These are phyloP conservation scores for Pestalotiopsis sp. DNA, from an alignment of 2,329 filamentous ascomycete species.

Conservation along the genomic window DNA sequence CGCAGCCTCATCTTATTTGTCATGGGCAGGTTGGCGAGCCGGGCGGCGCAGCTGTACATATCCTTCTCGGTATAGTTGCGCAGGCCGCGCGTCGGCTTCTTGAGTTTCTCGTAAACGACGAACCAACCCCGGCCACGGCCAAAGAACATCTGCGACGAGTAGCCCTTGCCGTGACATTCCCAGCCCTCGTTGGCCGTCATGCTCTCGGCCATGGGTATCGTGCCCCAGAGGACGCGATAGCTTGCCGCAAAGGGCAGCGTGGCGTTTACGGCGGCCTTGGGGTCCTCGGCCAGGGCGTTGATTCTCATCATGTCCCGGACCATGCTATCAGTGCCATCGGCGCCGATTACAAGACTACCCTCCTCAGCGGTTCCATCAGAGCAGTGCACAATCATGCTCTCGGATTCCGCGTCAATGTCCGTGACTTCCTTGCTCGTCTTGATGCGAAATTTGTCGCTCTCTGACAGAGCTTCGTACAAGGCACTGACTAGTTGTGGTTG, in stretches of 20 bases:
- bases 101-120: slow-evolving; percentile 5
- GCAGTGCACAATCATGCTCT: background rate
- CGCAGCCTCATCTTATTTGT: background rate
- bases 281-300: background rate
- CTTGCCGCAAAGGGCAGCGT: background rate
- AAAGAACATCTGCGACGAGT: slow-evolving; percentile 8
- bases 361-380: background rate
- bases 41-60: background rate
- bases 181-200: background rate
- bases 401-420: background rate
- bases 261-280: background rate
- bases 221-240: background rate
- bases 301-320: slow-evolving; percentile 1
- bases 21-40: background rate
- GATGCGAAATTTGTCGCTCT: background rate
- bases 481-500: background rate
- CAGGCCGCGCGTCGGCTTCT: background rate
- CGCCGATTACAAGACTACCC: background rate
- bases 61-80: background rate
- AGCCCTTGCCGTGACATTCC: background rate
- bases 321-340: background rate
- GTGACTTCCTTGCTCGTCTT: background rate
- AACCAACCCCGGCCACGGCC: slow-evolving; percentile 5
- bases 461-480: background rate
- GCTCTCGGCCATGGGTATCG: background rate